phyloP scores from a whole-genome alignment of 2,329 filamentous ascomycete genomes.

The Penicillium sumatraense region DNA sequence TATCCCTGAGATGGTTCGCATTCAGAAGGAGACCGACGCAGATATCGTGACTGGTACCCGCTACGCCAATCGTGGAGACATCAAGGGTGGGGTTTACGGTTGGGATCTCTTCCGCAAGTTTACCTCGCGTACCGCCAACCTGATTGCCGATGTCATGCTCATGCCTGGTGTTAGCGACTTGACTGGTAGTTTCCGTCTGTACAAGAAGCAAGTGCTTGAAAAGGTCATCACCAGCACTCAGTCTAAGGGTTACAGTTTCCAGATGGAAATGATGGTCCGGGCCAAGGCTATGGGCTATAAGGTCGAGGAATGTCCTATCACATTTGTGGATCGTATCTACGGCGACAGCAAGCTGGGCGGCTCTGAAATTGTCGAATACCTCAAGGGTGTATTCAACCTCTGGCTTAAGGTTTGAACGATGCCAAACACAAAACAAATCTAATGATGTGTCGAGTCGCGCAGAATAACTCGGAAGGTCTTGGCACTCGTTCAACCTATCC shows the following conservation, averaged over 20 bases:
- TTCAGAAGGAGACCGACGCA: slow-evolving; percentile 77
- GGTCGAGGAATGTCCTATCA: slow-evolving; percentile 94
- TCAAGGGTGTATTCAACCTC: slow-evolving; percentile 78
- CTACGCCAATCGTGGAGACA: slow-evolving; percentile 74
- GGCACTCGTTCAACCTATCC: slow-evolving; percentile 10
- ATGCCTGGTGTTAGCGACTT: slow-evolving; percentile 93
- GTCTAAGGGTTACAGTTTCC: slow-evolving; percentile 97
- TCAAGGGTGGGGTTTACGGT: slow-evolving; percentile 80
- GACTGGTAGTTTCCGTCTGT: slow-evolving; percentile 91
- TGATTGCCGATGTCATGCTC: slow-evolving; percentile 94
- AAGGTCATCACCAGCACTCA: slow-evolving; percentile 89
- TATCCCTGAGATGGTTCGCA: slow-evolving; percentile 88
- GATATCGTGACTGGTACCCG: slow-evolving; percentile 97
- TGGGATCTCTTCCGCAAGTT: slow-evolving; percentile 92
- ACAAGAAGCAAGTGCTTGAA: slow-evolving; percentile 87
- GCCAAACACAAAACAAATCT: slow-evolving; percentile 10
- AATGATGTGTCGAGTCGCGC: slow-evolving; percentile 10
- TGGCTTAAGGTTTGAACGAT: slow-evolving; percentile 72
- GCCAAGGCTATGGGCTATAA: slow-evolving; percentile 95
- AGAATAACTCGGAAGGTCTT: slow-evolving; percentile 17
- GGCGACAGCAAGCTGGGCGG: slow-evolving; percentile 94
- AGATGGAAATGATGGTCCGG: slow-evolving; percentile 99
- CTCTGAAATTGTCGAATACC: slow-evolving; percentile 95
- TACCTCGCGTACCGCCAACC: slow-evolving; percentile 76
- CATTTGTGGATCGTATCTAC: slow-evolving; percentile 92